Evolutionary conservation across 2,329 filamentous ascomycete species (phyloP), one percentile per base, ranked within the genome.

Genomic region (Cladophialophora carrionii): DNA sequence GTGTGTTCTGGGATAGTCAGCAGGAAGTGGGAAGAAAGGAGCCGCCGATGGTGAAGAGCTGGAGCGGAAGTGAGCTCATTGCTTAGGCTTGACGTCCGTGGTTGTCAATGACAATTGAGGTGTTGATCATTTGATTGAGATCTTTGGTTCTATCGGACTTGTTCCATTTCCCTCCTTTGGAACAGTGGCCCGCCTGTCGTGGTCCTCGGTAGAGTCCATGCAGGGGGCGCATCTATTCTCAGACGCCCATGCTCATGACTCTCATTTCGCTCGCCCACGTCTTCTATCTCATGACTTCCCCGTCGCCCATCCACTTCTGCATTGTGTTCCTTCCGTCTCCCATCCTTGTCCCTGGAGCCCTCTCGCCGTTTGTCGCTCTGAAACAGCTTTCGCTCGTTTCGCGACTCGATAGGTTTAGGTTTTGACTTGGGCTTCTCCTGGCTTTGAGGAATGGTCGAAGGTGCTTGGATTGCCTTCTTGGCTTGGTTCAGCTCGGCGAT

Each of bases 401-500:
- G 53, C 29, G 59, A 34, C 51, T 61, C 61, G 10, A 52, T 49
- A 26, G 49, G 26, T 29, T 62, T 52, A 20, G 52, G 29, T 34
- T 20, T 26, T 20, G n/a, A 22, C 24, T 51, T 60, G 22, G 57
- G 48, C 48, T 60, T 53, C 24, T 61, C 49, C 48, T 57, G 46
- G 24, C 34, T 54, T 34, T 61, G 52, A 22, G 64, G 57, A 8
- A 26, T 37, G 14, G 52, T 55, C 60, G 64, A 34, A 5, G 55
- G 68, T 17, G 43, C 54, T 70, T 76, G 74, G 43, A 76, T 77
- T 12, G 88, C 88, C 74, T 92, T 88, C 75, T 84, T 88, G 4
- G 91, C 93, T 63, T 89, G 79, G 71, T 88, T 83, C 71, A 96
- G 81, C 72, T 97, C 93, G 62, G 84, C 83, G 67, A 84, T 81